Percentiles rank a stretch among this genome's conserved stretches.
Conservation (phyloP, 2,329 filamentous ascomycete species). For the Aureobasidium sp. region DNA sequence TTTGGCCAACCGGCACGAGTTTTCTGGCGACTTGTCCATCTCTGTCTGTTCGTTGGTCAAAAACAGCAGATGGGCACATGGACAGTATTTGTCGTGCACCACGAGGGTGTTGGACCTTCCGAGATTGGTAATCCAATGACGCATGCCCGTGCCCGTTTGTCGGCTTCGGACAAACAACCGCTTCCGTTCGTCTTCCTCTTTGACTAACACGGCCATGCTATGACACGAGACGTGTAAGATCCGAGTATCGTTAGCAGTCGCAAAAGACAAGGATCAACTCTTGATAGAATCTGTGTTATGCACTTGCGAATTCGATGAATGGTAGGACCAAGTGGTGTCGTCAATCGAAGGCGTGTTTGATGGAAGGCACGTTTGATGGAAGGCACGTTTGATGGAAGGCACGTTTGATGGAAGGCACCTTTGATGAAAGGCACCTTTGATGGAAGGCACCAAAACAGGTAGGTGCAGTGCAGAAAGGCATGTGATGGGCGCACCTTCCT, state of each 20-base stretch:
- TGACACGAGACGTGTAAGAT: no score
- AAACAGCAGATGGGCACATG: neutral
- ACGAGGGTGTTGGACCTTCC: constrained; percentile 7
- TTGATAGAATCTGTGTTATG: no score
- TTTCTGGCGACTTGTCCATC: neutral
- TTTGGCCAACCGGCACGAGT: neutral
- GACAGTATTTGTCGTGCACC: neutral
- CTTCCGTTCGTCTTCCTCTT: neutral
- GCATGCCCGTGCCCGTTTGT: neutral
- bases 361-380: no score
- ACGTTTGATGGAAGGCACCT: no score
- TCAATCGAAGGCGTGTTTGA: no score
- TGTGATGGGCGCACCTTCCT: neutral
- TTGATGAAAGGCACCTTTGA: no score
- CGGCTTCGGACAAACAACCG: neutral
- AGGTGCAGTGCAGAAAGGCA: neutral
- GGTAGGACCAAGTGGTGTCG: no score
- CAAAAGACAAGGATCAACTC: no score
- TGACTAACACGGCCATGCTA: no score
- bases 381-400: no score
- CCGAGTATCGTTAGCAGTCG: no score
- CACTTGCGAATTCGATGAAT: no score
- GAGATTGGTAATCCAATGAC: constrained; percentile 11
- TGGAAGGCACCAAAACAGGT: neutral
- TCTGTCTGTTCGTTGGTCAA: neutral